Evolutionary conservation across 2,329 filamentous ascomycete species (phyloP).

Genomic region (Coniochaeta hoffmannii): DNA sequence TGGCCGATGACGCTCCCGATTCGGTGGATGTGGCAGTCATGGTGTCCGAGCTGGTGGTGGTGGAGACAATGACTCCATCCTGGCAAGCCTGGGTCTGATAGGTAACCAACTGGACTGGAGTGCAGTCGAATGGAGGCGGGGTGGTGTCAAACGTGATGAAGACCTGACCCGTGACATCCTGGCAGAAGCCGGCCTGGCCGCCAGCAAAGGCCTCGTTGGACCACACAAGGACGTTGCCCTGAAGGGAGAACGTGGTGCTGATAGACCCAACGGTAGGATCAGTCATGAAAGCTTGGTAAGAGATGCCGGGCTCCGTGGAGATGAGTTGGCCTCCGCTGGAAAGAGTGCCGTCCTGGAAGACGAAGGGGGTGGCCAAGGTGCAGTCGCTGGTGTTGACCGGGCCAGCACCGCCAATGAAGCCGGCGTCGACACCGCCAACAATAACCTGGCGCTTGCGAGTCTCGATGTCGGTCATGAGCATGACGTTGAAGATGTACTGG

Average conservation of each 20-base stretch:
- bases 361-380: slow-evolving; percentile 15
- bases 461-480: not conserved
- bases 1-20: too few species aligned
- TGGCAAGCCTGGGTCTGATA: not conserved
- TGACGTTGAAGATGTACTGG: not conserved
- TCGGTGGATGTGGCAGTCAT: not conserved
- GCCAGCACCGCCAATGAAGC: slow-evolving; percentile 16
- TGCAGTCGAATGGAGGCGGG: slow-evolving; percentile 12
- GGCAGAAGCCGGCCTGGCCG: slow-evolving; percentile 19
- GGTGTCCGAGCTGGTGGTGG: not conserved
- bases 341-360: slow-evolving; percentile 13
- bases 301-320: slow-evolving; percentile 11
- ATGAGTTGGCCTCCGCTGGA: slow-evolving; percentile 11
- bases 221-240: slow-evolving; percentile 17
- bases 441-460: not conserved
- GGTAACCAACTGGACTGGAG: not conserved
- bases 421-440: not conserved
- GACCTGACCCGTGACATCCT: slow-evolving; percentile 11
- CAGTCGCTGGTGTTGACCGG: slow-evolving; percentile 15
- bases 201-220: slow-evolving; percentile 16
- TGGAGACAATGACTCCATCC: not conserved
- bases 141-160: slow-evolving; percentile 12
- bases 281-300: slow-evolving; percentile 10
- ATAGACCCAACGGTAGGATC: slow-evolving; percentile 5
- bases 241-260: slow-evolving; percentile 12